These are phyloP conservation scores for Colletotrichum euphorbiae DNA, from an alignment of 2,329 filamentous ascomycete genomes.

Conservation along the genomic window DNA sequence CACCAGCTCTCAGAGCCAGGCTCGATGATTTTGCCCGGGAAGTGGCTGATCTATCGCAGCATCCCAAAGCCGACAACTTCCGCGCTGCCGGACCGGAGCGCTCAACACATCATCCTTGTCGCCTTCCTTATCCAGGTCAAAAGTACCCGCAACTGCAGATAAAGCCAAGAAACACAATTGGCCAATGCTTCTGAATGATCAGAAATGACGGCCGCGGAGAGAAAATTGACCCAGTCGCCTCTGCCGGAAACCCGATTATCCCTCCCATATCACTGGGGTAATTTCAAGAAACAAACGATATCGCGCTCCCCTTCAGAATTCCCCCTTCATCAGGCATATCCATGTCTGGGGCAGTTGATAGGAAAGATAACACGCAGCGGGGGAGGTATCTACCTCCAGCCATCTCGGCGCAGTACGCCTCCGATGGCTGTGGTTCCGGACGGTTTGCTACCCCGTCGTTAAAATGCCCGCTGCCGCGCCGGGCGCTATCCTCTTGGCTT, in stretches of 20 bases:
- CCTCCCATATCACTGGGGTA: constrained; percentile 4
- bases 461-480: constrained; percentile 32
- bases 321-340: not conserved
- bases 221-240: not conserved
- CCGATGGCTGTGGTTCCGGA: not conserved
- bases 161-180: constrained; percentile 28
- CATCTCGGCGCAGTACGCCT: constrained; percentile 11
- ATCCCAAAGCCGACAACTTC: constrained; percentile 8
- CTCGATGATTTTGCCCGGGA: not conserved
- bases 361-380: constrained; percentile 30
- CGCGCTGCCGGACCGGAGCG: constrained; percentile 15
- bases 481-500: constrained; percentile 35
- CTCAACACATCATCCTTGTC: constrained; percentile 16
- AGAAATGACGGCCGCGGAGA: not conserved
- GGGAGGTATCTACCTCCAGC: too few relatives aligned
- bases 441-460: not conserved
- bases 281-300: not conserved
- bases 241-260: not conserved
- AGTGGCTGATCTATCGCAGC: constrained; percentile 14
- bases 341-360: not conserved
- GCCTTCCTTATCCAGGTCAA: constrained; percentile 5
- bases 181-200: constrained; percentile 15
- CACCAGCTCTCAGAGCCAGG: not conserved
- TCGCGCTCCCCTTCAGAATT: not conserved
- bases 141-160: constrained; percentile 29